Base-by-base conservation (phyloP, 805 yeast genomes). In the Nakazawaea populi region DNA sequence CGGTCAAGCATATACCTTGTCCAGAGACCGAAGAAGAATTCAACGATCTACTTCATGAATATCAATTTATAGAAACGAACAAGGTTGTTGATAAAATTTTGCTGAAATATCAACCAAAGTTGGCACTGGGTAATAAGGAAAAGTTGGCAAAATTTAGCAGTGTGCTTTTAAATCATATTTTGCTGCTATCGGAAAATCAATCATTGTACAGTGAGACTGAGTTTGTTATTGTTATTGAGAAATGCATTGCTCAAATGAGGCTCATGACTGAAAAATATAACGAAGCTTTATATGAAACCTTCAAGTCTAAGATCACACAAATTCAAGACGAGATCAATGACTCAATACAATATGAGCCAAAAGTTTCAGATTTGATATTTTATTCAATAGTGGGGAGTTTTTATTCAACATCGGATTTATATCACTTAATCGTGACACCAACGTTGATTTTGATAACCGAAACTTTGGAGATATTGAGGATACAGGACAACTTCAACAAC, bases 371-470 rank as follows among this genome's bases (percentile, higher is more conserved):
- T 61, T 67, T 89, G 52, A 67, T 88, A 5, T 79, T 86, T 53
- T 87, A 85, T 60, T 73, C 82, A 0, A 59, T 89, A 5, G 74
- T 91, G 52, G 97, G 97, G 6, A 72, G 76, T 49, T 63, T 90
- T 4, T 94, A 87, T 62, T 91, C 99, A 0, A 89, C 97, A 0
- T 94, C 99, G 0, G 99, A 94, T 72, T 91, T 89, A 63, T 92
- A 87, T 68, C 99, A 94, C 72, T 74, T 90, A 53, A 86, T 94
- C 9, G 91, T 84, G 4, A 91, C 97, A 0, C 96, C 97, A 4
- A 77, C 92, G 1, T 70, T 80, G 32, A 77, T 94, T 35, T 68
- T 89, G 39, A 80, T 89, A 72, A 79, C 85, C 46, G 92, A 89
- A 65, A 72, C 80, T 11, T 68, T 92, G 50, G 82, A 83, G 48